Evolutionary conservation across 108 stramenopile genomes (phyloP), one percentile per base, ranked within the genome.

Genomic region (Cyclotella cryptica): DNA sequence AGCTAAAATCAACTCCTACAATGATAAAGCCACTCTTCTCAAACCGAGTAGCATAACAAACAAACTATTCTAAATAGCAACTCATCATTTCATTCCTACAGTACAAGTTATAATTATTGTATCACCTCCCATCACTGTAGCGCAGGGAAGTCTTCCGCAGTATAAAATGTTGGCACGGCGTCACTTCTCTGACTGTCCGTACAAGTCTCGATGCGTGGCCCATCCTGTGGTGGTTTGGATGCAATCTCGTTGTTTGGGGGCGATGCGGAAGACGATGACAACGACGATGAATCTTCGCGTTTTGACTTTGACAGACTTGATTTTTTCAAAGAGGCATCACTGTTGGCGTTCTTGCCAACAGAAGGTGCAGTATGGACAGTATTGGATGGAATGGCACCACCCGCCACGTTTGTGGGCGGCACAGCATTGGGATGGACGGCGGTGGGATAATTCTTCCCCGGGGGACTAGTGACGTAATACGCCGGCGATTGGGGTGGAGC

Each of bases 71-170:
- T 35, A 6, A 3, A 59, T 49, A 49, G 47, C 1, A 49, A 7
- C n/a, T n/a, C 3, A 49, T 3, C 47, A 49, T 1, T 49, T 35
- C 35, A 6, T n/a, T 55, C 55, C 55, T 55, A 55, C 55, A 55
- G 22, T 55, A 55, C 22, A 55, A 55, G n/a, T 55, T 55, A 39
- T 55, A 55, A 14, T 14, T 43, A 71, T 19, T 35, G 40, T 21
- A n/a, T 58, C 10, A 3, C 1, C 35, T 15, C 35, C 30, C 35
- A 4, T 64, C 43, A 65, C 45, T 66, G 27, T 30, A 80, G 60
- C 18, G 72, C 79, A 15, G 79, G 79, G 24, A 80, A 80, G 45
- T 80, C 79, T 64, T 73, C 79, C 13, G 63, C 53, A 39, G 57
- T 71, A 27, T 72, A 62, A 65, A 77, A 35, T 24, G 22, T 53